Evolutionary conservation across 2,329 filamentous ascomycete species (phyloP).

Genomic region (Colletotrichum tropicicola): DNA sequence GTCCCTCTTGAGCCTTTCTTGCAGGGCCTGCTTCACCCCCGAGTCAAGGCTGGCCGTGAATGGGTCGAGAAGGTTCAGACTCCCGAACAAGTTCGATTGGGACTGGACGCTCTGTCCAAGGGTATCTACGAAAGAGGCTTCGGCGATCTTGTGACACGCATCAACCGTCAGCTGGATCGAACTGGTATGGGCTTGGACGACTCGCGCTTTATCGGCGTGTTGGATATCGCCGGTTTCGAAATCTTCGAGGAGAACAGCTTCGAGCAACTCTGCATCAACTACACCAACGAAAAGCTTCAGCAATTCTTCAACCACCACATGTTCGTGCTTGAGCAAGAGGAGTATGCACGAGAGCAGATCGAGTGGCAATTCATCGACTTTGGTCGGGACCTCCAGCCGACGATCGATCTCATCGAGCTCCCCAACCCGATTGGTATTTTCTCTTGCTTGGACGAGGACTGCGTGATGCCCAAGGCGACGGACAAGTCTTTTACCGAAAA

Average conservation of each 20-base stretch:
- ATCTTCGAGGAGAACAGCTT: slow-evolving; percentile 99
- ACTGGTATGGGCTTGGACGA: slow-evolving; percentile 82
- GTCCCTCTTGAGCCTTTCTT: slow-evolving; percentile 87
- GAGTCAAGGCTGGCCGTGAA: slow-evolving; percentile 93
- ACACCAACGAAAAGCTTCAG: slow-evolving; percentile 98
- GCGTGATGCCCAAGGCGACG: slow-evolving; percentile 98
- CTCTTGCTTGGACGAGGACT: slow-evolving; percentile 96
- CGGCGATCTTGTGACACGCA: slow-evolving; percentile 88
- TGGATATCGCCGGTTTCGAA: slow-evolving; percentile 99
- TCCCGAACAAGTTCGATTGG: slow-evolving; percentile 91
- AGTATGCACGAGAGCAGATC: slow-evolving; percentile 96
- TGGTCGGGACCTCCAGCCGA: slow-evolving; percentile 94
- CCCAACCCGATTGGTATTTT: slow-evolving; percentile 98
- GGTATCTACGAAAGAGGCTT: slow-evolving; percentile 98
- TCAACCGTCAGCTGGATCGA: slow-evolving; percentile 92
- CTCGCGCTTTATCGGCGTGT: slow-evolving; percentile 94
- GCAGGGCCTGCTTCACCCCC: slow-evolving; percentile 88
- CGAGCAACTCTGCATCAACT: slow-evolving; percentile 99
- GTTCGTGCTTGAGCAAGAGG: slow-evolving; percentile 98
- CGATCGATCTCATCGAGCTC: slow-evolving; percentile 95
- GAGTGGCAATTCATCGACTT: slow-evolving; percentile 99
- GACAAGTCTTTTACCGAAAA: slow-evolving; percentile 98
- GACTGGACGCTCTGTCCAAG: slow-evolving; percentile 91
- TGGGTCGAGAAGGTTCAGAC: slow-evolving; percentile 99
- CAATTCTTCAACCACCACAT: slow-evolving; percentile 99